phyloP scores from a whole-genome alignment of 176 grass and related monocot species.

The Cenchrus fungigraminus region DNA sequence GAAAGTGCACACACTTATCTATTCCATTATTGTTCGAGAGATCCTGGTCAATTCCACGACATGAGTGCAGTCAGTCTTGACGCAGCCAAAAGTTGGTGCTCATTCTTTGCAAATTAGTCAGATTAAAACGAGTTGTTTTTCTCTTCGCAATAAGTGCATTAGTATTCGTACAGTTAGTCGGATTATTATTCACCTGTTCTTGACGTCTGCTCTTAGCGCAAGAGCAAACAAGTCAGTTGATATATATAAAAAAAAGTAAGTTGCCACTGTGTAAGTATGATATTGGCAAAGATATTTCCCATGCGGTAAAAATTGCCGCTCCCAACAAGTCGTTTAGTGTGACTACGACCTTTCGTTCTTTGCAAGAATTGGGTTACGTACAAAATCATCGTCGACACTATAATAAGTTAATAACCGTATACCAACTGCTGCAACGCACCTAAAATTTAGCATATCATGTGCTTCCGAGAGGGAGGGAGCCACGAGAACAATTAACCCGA shows the following conservation, averaged over 20 bases:
- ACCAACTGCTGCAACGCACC: neutral
- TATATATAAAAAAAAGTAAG: neutral
- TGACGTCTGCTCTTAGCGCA: neutral
- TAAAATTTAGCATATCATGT: neutral
- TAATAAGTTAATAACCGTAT: no score
- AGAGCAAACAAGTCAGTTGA: neutral
- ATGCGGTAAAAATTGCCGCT: neutral
- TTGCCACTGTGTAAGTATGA: neutral
- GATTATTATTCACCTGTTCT: neutral
- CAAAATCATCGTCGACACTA: no score
- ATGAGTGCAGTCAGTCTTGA: neutral
- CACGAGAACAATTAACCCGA: neutral
- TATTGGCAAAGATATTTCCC: neutral
- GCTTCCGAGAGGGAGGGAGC: neutral
- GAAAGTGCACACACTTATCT: neutral
- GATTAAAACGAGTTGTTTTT: neutral
- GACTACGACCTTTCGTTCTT: neutral
- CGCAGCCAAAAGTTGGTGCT: neutral
- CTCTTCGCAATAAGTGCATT: neutral
- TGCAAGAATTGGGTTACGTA: neutral
- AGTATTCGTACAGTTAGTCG: no score
- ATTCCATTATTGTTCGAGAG: neutral
- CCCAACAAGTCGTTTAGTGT: neutral
- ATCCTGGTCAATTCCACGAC: neutral
- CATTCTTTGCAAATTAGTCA: neutral